Base-by-base conservation (phyloP, 1,139 yeast genomes). In the Yamadazyma sp. region DNA sequence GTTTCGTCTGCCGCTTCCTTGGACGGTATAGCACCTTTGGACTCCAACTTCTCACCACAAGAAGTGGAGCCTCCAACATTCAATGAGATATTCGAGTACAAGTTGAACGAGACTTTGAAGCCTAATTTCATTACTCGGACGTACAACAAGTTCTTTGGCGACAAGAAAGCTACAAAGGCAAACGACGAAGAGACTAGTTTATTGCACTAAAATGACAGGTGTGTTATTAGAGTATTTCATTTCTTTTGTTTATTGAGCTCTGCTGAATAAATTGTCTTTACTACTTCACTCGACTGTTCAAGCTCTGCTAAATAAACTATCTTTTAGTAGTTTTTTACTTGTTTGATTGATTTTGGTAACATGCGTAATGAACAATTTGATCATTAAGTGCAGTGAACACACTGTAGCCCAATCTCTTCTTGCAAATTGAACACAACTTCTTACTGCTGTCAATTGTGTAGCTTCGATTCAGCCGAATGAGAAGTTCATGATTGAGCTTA, bases 321-420 rank as follows among this genome's bases (percentile, higher is more conserved):
- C 16, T 11, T n/a, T 26, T 15, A n/a, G 7, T 28, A 14, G 5
- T 12, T 29, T 29, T 17, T 18, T 31, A 17, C 17, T 35, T 27
- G 22, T 33, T 18, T 10, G 11, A 3, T 31, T 39, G 30, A 9
- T 20, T 25, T 33, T 42, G 42, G 24, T 42, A 42, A 38, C 95
- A 87, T 1, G 87, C 88, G 54, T 82, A 87, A 56, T 87, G 96
- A 2, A 83, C 79, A 4, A 83, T 70, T 9, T 64, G 61, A 1
- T 76, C 75, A 27, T 73, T 69, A 11, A 75, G 75, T 10, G 76
- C 76, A 22, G 81, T 70, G 30, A 83, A 63, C 1, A 86, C 83
- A 33, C 86, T 75, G 45, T 75, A 74, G 3, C 89, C 89, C 29
- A 87, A 65, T 17, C 74, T 59, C 47, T 79, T 79, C 18, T 69